Percentiles rank a stretch among this genome's conserved stretches.
These are phyloP conservation scores for Tremella yokohamensis DNA, from an alignment of 768 basidiomycete genomes.

Conservation along the genomic window DNA sequence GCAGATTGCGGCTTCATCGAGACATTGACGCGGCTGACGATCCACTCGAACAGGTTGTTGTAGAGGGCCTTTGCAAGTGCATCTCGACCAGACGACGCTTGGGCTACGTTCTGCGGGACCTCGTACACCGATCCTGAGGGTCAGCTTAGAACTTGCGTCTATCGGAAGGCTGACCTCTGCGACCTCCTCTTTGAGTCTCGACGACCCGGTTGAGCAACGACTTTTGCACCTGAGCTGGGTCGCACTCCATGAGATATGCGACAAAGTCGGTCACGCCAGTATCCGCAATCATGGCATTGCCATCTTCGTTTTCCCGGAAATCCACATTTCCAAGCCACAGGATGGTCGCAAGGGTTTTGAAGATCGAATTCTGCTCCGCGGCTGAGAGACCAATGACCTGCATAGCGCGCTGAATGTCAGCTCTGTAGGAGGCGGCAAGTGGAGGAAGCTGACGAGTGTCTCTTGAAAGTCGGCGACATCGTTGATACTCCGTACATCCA, in stretches of 20 bases:
- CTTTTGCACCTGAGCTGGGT: constrained; percentile 74
- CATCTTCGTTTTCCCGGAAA: constrained; percentile 81
- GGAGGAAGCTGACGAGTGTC: constrained; percentile 65
- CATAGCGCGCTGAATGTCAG: constrained; percentile 74
- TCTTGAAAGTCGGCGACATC: constrained; percentile 82
- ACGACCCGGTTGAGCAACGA: constrained; percentile 77
- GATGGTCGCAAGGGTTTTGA: constrained; percentile 83
- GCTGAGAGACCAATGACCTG: constrained; percentile 78
- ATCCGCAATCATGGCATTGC: constrained; percentile 76
- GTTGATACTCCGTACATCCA: constrained; percentile 85
- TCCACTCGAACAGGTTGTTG: constrained; percentile 99
- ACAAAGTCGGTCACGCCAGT: constrained; percentile 90
- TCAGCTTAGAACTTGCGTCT: not conserved
- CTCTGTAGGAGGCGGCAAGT: not conserved
- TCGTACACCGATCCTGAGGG: constrained; percentile 75
- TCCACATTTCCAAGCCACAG: constrained; percentile 97
- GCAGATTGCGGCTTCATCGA: constrained; percentile 86
- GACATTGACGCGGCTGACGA: constrained; percentile 88
- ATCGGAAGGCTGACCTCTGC: constrained; percentile 59
- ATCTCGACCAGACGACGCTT: constrained; percentile 82
- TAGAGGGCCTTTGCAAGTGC: constrained; percentile 94
- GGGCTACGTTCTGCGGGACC: constrained; percentile 84
- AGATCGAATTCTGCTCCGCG: constrained; percentile 85
- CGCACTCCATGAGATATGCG: constrained; percentile 87
- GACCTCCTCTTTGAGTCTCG: constrained; percentile 88